Evolutionary conservation across 352 stramenopile species (phyloP).

Genomic region (Halophytophthora polymorphica): DNA sequence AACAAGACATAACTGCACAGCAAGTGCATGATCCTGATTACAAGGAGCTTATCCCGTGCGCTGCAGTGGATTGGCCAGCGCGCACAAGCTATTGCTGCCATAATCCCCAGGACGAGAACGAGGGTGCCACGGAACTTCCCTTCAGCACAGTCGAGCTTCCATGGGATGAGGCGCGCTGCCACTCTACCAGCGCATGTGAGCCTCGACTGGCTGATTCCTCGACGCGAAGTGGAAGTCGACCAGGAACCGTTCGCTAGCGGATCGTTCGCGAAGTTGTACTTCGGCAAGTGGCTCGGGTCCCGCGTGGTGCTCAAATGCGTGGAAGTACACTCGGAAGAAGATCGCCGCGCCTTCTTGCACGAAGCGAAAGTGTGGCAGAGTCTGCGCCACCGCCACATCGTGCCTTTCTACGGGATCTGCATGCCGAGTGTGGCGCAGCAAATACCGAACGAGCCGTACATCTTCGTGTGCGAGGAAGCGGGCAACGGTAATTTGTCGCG

Average conservation of each 20-base stretch:
- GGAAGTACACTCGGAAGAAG: background rate
- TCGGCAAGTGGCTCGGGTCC: conserved; percentile 4
- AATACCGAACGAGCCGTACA: conserved; percentile 3
- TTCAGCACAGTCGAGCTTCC: no score
- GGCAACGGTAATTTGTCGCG: conserved; percentile 10
- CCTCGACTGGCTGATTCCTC: conserved; percentile 3
- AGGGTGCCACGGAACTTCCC: no score
- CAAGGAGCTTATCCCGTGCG: no score
- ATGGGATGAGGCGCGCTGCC: background rate
- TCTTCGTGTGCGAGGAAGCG: conserved; percentile 16
- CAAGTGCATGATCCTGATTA: no score
- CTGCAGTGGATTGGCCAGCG: no score
- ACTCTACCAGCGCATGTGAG: background rate
- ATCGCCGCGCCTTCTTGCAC: conserved; percentile 1
- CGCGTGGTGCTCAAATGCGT: conserved; percentile 8
- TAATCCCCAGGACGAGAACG: no score
- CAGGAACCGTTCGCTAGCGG: conserved; percentile 4
- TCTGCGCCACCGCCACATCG: conserved; percentile 82
- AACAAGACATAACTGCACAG: no score
- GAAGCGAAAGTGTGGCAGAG: conserved; percentile 89
- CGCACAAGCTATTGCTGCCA: no score
- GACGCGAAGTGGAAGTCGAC: conserved; percentile 1
- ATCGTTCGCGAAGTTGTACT: conserved; percentile 8
- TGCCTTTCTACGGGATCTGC: conserved; percentile 54
- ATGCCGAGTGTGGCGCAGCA: conserved; percentile 2